Conservation (phyloP, 2,329 filamentous ascomycete genomes). For the Colletotrichum sidae region DNA sequence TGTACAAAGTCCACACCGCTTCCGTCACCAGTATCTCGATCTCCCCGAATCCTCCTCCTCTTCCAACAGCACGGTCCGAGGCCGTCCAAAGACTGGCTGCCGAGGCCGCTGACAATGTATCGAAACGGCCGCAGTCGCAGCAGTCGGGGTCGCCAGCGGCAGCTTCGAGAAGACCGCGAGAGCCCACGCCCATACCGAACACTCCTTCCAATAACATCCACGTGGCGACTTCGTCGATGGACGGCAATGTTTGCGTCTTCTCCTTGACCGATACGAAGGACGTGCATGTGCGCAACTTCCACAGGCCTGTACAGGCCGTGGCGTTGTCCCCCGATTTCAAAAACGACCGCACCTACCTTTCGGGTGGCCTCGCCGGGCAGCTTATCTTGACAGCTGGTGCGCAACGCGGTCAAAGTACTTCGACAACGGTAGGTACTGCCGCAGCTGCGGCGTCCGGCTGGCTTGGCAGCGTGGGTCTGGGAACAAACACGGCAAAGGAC, state of each 20-base stretch:
- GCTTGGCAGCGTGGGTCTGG: slow-evolving; percentile 89
- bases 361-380: slow-evolving; percentile 88
- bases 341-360: slow-evolving; percentile 88
- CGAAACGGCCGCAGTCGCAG: slow-evolving; percentile 46
- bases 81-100: slow-evolving; percentile 49
- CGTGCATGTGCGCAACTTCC: slow-evolving; percentile 92
- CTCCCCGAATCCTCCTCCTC: slow-evolving; percentile 80
- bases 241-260: slow-evolving; percentile 94
- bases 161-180: slow-evolving; percentile 62
- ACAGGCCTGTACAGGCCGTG: slow-evolving; percentile 89
- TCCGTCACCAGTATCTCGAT: slow-evolving; percentile 91
- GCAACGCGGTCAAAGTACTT: slow-evolving; percentile 82
- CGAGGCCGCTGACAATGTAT: slow-evolving; percentile 48
- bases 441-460: slow-evolving; percentile 88
- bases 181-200: slow-evolving; percentile 71
- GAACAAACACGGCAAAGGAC: slow-evolving; percentile 83
- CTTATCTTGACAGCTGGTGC: slow-evolving; percentile 89
- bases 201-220: slow-evolving; percentile 91
- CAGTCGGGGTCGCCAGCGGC: slow-evolving; percentile 59
- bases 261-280: slow-evolving; percentile 90
- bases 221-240: slow-evolving; percentile 92
- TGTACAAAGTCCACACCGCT: slow-evolving; percentile 92
- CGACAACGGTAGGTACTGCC: slow-evolving; percentile 86
- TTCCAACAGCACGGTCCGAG: slow-evolving; percentile 58
- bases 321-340: slow-evolving; percentile 96